Conservation (phyloP, 805 yeast species). For the Candida maris region DNA sequence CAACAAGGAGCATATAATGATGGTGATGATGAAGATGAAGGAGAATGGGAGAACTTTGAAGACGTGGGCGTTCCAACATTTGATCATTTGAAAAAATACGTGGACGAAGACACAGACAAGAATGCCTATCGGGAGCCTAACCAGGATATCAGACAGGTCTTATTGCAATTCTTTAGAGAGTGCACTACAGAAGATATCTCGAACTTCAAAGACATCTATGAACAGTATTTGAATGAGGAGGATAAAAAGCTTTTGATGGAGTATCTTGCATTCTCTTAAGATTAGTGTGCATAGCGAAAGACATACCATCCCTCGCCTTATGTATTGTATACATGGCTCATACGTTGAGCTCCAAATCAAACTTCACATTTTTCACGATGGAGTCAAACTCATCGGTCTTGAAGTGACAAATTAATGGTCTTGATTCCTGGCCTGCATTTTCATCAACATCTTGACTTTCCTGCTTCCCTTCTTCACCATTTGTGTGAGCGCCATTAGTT, state of each 20-base stretch:
- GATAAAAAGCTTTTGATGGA: conserved; percentile 55
- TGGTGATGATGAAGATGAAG: conserved; percentile 44
- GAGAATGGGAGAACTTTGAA: conserved; percentile 76
- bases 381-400: conserved; percentile 31
- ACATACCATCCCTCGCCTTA: neutral
- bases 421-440: conserved; percentile 10
- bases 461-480: conserved; percentile 45
- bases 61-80: conserved; percentile 60
- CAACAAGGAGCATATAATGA: conserved; percentile 28
- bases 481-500: conserved; percentile 49
- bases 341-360: conserved; percentile 25
- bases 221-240: conserved; percentile 39
- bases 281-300: no score
- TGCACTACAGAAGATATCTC: conserved; percentile 47
- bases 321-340: conserved; percentile 4
- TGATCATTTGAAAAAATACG: conserved; percentile 58
- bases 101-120: conserved; percentile 31
- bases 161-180: conserved; percentile 53
- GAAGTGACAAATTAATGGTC: conserved; percentile 26
- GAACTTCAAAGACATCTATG: conserved; percentile 51
- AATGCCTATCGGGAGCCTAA: conserved; percentile 32
- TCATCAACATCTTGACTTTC: conserved; percentile 40
- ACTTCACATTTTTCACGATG: conserved; percentile 26
- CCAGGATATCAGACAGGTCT: conserved; percentile 32
- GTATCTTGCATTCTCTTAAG: conserved; percentile 24